phyloP scores from a whole-genome alignment of 1,284 basidiomycete species.

The Cerioporus squamosus region DNA sequence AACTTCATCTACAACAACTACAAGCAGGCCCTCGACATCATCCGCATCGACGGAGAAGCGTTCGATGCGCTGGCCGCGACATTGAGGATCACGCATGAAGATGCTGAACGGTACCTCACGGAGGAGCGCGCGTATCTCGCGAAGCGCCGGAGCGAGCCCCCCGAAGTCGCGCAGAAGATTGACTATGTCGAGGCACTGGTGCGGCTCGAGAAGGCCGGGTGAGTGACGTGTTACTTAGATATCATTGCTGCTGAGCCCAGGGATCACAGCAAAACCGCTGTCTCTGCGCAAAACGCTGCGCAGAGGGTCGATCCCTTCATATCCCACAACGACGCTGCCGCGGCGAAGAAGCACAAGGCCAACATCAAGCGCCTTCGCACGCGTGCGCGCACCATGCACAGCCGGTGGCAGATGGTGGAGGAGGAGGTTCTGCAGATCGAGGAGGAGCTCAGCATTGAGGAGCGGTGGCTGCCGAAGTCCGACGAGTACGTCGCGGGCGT shows the following conservation, averaged over 20 bases:
- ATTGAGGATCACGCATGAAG: conserved; percentile 1
- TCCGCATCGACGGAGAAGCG: conserved; percentile 8
- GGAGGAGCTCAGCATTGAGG: not conserved
- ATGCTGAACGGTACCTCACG: conserved; percentile 26
- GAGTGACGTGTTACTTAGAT: no score
- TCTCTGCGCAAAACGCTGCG: not conserved
- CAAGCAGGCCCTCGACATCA: conserved; percentile 26
- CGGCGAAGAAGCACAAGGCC: not conserved
- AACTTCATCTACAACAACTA: conserved; percentile 34
- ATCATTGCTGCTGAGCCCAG: no score
- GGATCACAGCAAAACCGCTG: not conserved
- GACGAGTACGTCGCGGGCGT: not conserved
- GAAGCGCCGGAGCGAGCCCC: conserved; percentile 15
- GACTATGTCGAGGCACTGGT: conserved; percentile 13
- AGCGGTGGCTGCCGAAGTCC: not conserved
- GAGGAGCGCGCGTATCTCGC: conserved; percentile 28
- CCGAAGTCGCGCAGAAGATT: conserved; percentile 2
- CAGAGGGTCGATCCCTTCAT: not conserved
- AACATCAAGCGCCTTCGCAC: no score
- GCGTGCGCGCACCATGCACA: no score
- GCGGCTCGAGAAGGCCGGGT: conserved; percentile 1
- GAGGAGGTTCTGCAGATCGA: not conserved
- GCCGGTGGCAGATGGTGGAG: not conserved
- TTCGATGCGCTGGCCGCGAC: conserved; percentile 2
- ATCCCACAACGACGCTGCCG: not conserved